Conservation (phyloP, 192 early-diverging fungal species). For the Coemansia sp. region DNA sequence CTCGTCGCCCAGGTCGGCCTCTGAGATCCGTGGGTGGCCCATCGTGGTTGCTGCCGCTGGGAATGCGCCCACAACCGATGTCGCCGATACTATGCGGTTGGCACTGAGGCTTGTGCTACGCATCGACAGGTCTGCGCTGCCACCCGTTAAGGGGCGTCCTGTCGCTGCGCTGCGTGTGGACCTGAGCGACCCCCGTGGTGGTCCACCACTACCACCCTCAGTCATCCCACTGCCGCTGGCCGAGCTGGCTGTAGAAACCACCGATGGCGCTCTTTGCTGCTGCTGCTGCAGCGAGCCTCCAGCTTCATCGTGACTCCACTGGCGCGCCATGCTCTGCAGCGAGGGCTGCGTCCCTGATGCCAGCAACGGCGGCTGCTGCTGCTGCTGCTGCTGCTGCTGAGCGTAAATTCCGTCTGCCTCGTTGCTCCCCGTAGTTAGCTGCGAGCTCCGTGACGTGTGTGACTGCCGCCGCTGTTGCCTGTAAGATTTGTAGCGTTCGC, state of each 20-base stretch:
- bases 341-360: background rate
- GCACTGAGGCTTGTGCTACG: constrained; percentile 30
- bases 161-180: constrained; percentile 40
- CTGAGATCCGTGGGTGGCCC: background rate
- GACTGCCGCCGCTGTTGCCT: constrained; percentile 46
- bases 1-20: constrained; percentile 40
- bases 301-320: constrained; percentile 33
- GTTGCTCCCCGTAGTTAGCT: constrained; percentile 40
- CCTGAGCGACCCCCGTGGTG: constrained; percentile 42
- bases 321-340: constrained; percentile 7
- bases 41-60: background rate
- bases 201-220: background rate
- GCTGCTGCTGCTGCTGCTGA: constrained; percentile 1
- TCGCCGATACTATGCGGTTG: constrained; percentile 30
- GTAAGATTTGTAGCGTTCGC: constrained; percentile 44
- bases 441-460: constrained; percentile 41
- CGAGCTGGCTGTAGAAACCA: constrained; percentile 11
- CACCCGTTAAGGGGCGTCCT: background rate
- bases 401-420: background rate
- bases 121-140: constrained; percentile 6
- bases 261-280: constrained; percentile 5
- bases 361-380: constrained; percentile 1
- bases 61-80: background rate
- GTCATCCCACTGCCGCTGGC: background rate
- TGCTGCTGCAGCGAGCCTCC: background rate